Evolutionary conservation across 2,329 filamentous ascomycete genomes (phyloP), one percentile per base, ranked within the genome.

Genomic region (Pseudogymnoascus sp.): DNA sequence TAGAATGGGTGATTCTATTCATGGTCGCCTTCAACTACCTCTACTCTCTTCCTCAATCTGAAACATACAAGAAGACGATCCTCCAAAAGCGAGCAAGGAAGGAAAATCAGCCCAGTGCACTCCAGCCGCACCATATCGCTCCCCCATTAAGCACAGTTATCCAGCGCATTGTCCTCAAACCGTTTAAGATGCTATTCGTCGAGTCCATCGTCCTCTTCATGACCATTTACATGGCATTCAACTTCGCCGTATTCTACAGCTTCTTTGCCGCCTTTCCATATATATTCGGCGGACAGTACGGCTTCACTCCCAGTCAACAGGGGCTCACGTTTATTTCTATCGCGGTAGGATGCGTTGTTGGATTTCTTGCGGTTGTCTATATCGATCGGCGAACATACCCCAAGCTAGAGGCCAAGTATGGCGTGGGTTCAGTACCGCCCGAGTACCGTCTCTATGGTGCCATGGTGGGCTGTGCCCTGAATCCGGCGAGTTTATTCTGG

Each of bases 181-280:
- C 83, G 0, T 16, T 85, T 0, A 76, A 78, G 47, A 84, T 89
- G 76, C 75, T 88, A 6, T 68, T 84, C 39, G 79, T 79, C 1
- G 85, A 88, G 65, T 84, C 85, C 2, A 85, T 88, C 37, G 80
- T 87, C 1, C 78, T 79, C 9, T 82, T 85, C 60, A 70, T 78
- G 37, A 78, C 75, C 41, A 66, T 83, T 0, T 83, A 82, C 65
- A 74, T 78, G 0, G 72, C 79, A 0, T 78, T 76, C 65, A 75
- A 78, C 59, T 83, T 82, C 60, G 80, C 77, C 4, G 78, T 79
- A 0, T 71, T 82, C 1, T 83, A 79, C 63, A 76, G 72, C 47
- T 81, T 82, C 72, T 82, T 82, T 65, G 77, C 77, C 1, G 76
- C 74, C 0, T 76, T 81, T 0, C 78, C 79, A 0, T 80, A 75